Conservation (phyloP, 1,139 yeast species). For the Scheffersomyces cryptocercus region DNA sequence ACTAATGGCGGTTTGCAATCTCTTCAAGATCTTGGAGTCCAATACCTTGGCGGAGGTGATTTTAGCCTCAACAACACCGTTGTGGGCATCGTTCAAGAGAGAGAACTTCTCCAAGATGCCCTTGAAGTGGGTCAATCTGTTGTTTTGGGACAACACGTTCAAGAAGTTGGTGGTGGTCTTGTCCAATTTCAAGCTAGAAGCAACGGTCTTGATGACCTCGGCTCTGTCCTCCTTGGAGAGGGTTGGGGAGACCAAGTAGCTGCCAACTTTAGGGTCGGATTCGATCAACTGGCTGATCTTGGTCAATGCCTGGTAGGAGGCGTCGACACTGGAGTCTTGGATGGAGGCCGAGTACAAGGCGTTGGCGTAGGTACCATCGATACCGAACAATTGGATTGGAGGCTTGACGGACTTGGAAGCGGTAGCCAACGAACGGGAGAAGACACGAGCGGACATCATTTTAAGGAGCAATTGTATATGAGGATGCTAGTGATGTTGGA, state of each 20-base stretch:
- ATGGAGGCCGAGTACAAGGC: conserved; percentile 93
- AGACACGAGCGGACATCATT: conserved; percentile 64
- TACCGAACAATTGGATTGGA: conserved; percentile 91
- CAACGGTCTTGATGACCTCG: conserved; percentile 62
- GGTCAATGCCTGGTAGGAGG: conserved; percentile 67
- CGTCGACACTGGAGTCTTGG: conserved; percentile 74
- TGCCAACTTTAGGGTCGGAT: conserved; percentile 63
- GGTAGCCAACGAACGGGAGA: conserved; percentile 71
- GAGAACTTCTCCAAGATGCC: conserved; percentile 72
- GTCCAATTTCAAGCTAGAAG: conserved; percentile 64
- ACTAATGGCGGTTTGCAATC: conserved; percentile 77
- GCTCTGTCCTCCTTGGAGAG: conserved; percentile 75
- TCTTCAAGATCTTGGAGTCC: conserved; percentile 77
- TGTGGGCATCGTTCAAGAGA: conserved; percentile 81
- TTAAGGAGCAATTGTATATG: conserved; percentile 2
- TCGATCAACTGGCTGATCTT: conserved; percentile 57
- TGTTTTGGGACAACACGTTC: conserved; percentile 87
- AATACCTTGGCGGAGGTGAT: conserved; percentile 87
- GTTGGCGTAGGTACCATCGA: conserved; percentile 96
- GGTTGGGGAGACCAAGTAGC: conserved; percentile 79
- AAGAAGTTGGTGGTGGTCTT: conserved; percentile 79
- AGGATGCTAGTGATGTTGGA: too few species aligned
- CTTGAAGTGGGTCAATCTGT: conserved; percentile 76
- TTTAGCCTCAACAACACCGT: conserved; percentile 90
- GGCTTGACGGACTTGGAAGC: conserved; percentile 67